These are phyloP conservation scores for Dactylellina leptospora DNA, from an alignment of 2,329 filamentous ascomycete genomes.

Conservation along the genomic window DNA sequence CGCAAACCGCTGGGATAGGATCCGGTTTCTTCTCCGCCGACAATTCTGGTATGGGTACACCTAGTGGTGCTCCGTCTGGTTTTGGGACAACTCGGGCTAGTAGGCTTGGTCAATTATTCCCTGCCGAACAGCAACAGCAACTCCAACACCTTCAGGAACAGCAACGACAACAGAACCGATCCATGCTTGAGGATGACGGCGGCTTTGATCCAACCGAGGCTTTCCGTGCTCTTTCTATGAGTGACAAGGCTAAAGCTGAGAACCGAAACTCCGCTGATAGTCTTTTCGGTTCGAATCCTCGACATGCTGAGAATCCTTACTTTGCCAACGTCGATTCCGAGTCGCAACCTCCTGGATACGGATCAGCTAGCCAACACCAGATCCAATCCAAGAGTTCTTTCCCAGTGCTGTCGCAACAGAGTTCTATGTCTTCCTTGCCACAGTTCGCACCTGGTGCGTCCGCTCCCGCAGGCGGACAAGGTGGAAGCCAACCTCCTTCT, in stretches of 20 bases:
- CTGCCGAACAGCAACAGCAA: slow-evolving; percentile 78
- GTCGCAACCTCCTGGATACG: slow-evolving; percentile 30
- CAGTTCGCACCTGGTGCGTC: slow-evolving; percentile 16
- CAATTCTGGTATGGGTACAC: slow-evolving; percentile 75
- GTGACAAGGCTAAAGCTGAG: slow-evolving; percentile 70
- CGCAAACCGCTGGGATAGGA: slow-evolving; percentile 67
- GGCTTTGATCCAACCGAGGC: slow-evolving; percentile 69
- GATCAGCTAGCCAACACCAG: slow-evolving; percentile 35
- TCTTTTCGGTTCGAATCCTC: slow-evolving; percentile 52
- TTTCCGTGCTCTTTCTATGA: slow-evolving; percentile 70
- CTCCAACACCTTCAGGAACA: slow-evolving; percentile 60
- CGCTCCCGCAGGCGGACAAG: slow-evolving; percentile 12
- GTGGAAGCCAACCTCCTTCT: slow-evolving; percentile 60
- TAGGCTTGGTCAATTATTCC: slow-evolving; percentile 88
- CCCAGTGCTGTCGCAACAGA: slow-evolving; percentile 32
- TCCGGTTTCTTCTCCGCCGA: slow-evolving; percentile 59
- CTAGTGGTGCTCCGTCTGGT: slow-evolving; percentile 64
- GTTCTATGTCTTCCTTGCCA: slow-evolving; percentile 41
- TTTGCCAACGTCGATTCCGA: too few relatives aligned
- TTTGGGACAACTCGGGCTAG: slow-evolving; percentile 76
- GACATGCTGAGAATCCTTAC: slow-evolving; percentile 53
- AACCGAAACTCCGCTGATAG: slow-evolving; percentile 59
- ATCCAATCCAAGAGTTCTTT: slow-evolving; percentile 37
- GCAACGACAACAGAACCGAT: slow-evolving; percentile 50
- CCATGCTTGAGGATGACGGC: slow-evolving; percentile 67